These are phyloP conservation scores for Starmerella etchellsii DNA, from an alignment of 805 yeast genomes.

Conservation along the genomic window DNA sequence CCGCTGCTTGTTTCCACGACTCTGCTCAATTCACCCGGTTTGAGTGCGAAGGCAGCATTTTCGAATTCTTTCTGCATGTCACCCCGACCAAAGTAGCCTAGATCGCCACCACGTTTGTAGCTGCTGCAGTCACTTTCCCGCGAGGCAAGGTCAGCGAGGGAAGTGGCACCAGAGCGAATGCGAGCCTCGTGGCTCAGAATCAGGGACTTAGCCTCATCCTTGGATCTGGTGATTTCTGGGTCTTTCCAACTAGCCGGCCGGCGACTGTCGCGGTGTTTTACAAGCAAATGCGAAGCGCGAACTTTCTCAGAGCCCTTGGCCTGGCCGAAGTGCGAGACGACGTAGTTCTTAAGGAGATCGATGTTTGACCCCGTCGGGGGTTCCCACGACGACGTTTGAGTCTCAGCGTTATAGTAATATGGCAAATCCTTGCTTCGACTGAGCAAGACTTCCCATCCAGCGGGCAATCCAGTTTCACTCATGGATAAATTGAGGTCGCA, in stretches of 20 bases:
- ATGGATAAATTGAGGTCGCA: conserved; percentile 1
- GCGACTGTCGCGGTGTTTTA: conserved; percentile 73
- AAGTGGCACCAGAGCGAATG: conserved; percentile 50
- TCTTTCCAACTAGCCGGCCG: conserved; percentile 88
- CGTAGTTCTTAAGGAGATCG: conserved; percentile 43
- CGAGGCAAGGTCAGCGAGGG: conserved; percentile 58
- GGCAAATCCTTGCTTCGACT: conserved; percentile 76
- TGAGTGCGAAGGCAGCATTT: conserved; percentile 66
- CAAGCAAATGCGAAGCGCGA: conserved; percentile 65
- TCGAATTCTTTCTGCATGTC: conserved; percentile 95
- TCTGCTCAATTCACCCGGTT: conserved; percentile 71
- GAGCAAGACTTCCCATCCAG: conserved; percentile 67
- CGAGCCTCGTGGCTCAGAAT: conserved; percentile 44
- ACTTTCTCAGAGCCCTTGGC: conserved; percentile 35
- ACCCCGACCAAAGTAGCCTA: conserved; percentile 78
- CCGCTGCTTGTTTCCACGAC: conserved; percentile 86
- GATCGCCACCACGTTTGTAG: conserved; percentile 78
- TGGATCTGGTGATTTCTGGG: conserved; percentile 57
- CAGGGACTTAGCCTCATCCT: conserved; percentile 65
- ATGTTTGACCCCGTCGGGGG: conserved; percentile 76
- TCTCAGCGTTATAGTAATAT: conserved; percentile 60
- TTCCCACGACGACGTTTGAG: conserved; percentile 75
- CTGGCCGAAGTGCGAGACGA: conserved; percentile 28
- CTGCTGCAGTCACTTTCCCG: conserved; percentile 84
- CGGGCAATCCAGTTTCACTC: conserved; percentile 59